These are phyloP conservation scores for Nasturtium officinale DNA, from an alignment of 345 rosid genomes.

Conservation along the genomic window DNA sequence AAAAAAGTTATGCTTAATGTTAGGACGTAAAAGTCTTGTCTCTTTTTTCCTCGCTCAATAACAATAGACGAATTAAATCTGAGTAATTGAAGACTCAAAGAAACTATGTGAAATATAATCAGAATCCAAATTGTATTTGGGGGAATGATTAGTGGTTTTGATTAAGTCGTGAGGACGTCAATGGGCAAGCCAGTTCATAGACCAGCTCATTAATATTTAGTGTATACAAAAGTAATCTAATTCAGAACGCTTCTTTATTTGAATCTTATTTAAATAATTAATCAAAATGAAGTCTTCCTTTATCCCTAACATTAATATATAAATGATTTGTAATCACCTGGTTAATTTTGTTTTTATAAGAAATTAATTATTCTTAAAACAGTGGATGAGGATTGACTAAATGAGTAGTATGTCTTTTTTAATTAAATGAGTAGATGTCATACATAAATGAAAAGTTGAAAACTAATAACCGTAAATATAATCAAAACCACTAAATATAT, in stretches of 20 bases:
- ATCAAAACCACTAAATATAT: not conserved
- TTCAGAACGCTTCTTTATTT: conserved; percentile 7
- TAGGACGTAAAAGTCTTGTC: not conserved
- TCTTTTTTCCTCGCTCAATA: not conserved
- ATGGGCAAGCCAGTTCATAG: conserved; percentile 39
- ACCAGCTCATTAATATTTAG: conserved; percentile 38
- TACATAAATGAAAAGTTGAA: not conserved
- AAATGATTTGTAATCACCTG: not conserved
- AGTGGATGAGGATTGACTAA: conserved; percentile 16
- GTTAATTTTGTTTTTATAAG: not conserved
- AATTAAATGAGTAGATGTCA: too few relatives aligned
- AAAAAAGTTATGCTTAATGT: too few relatives aligned
- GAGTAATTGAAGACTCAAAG: not conserved
- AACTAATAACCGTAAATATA: not conserved
- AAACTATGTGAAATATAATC: not conserved
- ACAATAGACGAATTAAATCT: not conserved
- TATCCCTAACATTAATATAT: not conserved
- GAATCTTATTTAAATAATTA: not conserved
- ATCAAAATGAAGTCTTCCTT: not conserved
- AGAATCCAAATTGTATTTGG: not conserved
- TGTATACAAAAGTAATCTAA: conserved; percentile 7
- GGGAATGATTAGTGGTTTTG: conserved; percentile 26
- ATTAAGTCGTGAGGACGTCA: conserved; percentile 36
- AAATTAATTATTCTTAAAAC: not conserved
- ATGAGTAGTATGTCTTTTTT: too few relatives aligned